These are phyloP conservation scores for Anethum foeniculum DNA, from an alignment of 140 eudicot species.

Conservation along the genomic window DNA sequence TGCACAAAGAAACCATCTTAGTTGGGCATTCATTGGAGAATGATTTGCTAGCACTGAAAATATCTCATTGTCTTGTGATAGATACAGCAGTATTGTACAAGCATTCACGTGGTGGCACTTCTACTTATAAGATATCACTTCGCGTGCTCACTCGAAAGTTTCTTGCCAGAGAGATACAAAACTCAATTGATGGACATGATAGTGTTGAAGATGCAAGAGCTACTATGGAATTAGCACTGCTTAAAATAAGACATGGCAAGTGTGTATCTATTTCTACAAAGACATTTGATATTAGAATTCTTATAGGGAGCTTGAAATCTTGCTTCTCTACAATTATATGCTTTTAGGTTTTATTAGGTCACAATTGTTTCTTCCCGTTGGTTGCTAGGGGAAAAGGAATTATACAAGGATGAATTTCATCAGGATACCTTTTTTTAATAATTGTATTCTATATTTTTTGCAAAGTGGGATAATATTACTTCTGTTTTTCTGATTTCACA, in stretches of 20 bases:
- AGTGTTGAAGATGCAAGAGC: constrained; percentile 95
- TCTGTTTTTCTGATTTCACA: constrained; percentile 2
- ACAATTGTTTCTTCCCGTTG: background rate
- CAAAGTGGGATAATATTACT: background rate
- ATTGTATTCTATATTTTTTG: background rate
- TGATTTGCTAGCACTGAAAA: constrained; percentile 76
- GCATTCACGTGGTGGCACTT: constrained; percentile 76
- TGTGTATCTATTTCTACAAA: background rate
- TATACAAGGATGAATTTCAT: background rate
- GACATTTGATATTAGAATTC: background rate
- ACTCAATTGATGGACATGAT: constrained; percentile 82
- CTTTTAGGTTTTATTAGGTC: background rate
- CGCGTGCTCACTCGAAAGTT: constrained; percentile 77
- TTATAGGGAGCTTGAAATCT: background rate
- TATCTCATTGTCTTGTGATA: constrained; percentile 64
- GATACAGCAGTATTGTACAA: constrained; percentile 89
- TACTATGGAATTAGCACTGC: constrained; percentile 74
- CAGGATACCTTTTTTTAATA: background rate
- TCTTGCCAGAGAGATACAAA: constrained; percentile 79
- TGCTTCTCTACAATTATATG: background rate
- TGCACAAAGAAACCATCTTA: constrained; percentile 71
- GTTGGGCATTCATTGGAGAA: constrained; percentile 98
- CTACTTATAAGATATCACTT: constrained; percentile 64
- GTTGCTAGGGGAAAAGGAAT: background rate
- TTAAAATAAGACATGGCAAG: constrained; percentile 71